phyloP scores from a whole-genome alignment of 768 basidiomycete genomes.

The Scleroderma bovista region DNA sequence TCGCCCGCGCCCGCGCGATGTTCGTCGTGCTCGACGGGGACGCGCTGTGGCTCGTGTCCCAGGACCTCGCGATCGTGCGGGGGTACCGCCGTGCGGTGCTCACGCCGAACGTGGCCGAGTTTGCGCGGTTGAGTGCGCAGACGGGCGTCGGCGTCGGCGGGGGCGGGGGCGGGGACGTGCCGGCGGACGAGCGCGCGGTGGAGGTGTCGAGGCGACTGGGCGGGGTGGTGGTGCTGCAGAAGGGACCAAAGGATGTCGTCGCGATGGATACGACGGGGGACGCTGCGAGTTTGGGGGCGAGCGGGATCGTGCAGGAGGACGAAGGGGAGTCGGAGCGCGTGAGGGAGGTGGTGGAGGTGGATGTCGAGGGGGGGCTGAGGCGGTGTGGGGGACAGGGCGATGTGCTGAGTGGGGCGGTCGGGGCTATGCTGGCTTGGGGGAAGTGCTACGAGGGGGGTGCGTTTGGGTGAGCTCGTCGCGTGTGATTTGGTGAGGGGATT shows the following conservation, averaged over 20 bases:
- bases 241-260: slow-evolving; percentile 79
- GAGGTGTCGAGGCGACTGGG: slow-evolving; percentile 71
- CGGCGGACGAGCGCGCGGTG: slow-evolving; percentile 53
- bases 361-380: slow-evolving; percentile 77
- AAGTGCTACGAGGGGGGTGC: slow-evolving; percentile 85
- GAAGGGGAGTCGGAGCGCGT: slow-evolving; percentile 47
- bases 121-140: slow-evolving; percentile 74
- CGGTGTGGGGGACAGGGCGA: slow-evolving; percentile 97
- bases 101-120: slow-evolving; percentile 94
- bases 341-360: slow-evolving; percentile 59
- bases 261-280: slow-evolving; percentile 67
- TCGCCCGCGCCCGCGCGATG: slow-evolving; percentile 73
- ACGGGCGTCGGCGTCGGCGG: too few species aligned
- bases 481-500: neutral
- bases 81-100: slow-evolving; percentile 86
- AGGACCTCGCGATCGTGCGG: slow-evolving; percentile 64
- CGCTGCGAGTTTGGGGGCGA: slow-evolving; percentile 40
- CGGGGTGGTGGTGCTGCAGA: slow-evolving; percentile 86
- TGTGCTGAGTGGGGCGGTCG: slow-evolving; percentile 82
- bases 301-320: slow-evolving; percentile 38
- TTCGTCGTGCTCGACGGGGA: slow-evolving; percentile 95
- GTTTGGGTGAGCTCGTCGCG: slow-evolving; percentile 55
- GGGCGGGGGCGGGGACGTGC: slow-evolving; percentile 46
- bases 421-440: slow-evolving; percentile 91
- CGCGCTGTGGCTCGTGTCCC: slow-evolving; percentile 77